These are phyloP conservation scores for Talaromyces sp. DNA, from an alignment of 2,329 filamentous ascomycete species.

Conservation along the genomic window DNA sequence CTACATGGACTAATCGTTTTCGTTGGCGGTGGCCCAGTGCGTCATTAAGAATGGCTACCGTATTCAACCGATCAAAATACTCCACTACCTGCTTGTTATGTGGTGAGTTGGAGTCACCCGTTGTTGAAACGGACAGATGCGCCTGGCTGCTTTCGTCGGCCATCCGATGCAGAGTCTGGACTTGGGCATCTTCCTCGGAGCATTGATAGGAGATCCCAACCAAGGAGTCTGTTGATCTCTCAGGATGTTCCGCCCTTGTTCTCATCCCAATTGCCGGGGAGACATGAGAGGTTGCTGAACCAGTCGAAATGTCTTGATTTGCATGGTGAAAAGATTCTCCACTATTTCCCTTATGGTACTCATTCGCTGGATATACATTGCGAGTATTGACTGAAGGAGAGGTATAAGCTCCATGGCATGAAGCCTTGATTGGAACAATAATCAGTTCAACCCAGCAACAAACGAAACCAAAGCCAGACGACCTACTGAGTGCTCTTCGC, in stretches of 20 bases:
- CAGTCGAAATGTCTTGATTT: background rate
- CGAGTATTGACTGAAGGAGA: too few species aligned
- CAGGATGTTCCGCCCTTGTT: background rate
- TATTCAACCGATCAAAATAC: background rate
- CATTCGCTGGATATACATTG: too few species aligned
- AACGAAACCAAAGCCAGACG: too few species aligned
- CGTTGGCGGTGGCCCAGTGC: background rate
- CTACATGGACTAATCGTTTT: background rate
- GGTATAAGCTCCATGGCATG: too few species aligned
- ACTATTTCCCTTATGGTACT: too few species aligned
- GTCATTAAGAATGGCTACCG: background rate
- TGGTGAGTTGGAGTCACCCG: background rate
- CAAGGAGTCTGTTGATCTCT: background rate
- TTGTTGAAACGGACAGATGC: background rate
- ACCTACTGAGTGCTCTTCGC: too few species aligned
- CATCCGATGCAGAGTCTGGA: background rate
- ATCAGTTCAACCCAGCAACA: too few species aligned
- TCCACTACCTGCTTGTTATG: background rate
- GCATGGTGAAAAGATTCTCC: background rate
- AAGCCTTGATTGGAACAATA: too few species aligned
- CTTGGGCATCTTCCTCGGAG: background rate
- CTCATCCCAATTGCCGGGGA: background rate
- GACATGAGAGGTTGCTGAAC: background rate
- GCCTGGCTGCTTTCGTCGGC: background rate
- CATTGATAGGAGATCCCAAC: background rate